Evolutionary conservation across 441 rosid species (phyloP).

Genomic region (Bruguiera hainesii): DNA sequence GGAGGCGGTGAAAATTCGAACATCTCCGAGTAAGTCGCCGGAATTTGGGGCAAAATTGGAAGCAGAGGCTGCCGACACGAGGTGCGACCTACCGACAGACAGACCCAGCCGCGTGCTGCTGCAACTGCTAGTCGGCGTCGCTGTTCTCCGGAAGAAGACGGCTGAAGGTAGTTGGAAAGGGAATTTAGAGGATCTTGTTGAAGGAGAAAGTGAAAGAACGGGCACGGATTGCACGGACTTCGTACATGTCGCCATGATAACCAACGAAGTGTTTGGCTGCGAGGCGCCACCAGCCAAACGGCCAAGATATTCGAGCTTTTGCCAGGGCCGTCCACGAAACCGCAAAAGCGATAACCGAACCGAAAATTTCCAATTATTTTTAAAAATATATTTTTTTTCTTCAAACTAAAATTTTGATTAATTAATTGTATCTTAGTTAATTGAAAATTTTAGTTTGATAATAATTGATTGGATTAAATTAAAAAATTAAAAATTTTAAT

Average conservation of each 20-base stretch:
- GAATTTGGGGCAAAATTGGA: slow-evolving; percentile 28
- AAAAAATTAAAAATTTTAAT: too few species aligned
- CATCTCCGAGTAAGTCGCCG: slow-evolving; percentile 53
- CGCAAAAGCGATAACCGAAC: too few species aligned
- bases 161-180: background rate
- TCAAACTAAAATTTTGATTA: too few species aligned
- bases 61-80: slow-evolving; percentile 34
- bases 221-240: background rate
- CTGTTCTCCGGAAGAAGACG: slow-evolving; percentile 14
- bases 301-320: too few species aligned
- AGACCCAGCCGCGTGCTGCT: background rate
- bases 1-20: slow-evolving; percentile 53
- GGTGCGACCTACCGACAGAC: slow-evolving; percentile 2
- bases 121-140: background rate
- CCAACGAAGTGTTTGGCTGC: background rate
- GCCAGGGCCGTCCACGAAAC: too few species aligned
- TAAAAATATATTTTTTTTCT: too few species aligned
- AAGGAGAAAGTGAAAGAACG: background rate
- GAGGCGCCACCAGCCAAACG: too few species aligned
- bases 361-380: too few species aligned
- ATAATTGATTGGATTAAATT: too few species aligned
- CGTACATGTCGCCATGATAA: background rate
- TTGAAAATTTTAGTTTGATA: too few species aligned
- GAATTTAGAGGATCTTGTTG: background rate
- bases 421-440: too few species aligned